Base-by-base conservation (phyloP, 2,329 filamentous ascomycete genomes). In the Fusarium sp. region DNA sequence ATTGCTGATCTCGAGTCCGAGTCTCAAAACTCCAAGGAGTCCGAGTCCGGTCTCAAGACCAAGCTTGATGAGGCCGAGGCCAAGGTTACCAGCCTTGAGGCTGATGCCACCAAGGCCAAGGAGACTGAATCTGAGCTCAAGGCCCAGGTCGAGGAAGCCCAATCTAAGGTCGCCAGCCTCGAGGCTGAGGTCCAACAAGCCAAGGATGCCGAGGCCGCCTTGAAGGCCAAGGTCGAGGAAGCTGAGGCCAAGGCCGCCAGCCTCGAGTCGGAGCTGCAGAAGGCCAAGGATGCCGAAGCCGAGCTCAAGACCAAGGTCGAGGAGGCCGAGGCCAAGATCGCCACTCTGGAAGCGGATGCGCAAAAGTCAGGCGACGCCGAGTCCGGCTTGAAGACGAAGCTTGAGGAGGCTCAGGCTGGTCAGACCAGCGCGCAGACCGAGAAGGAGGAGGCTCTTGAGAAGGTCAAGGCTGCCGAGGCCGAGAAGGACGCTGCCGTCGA, bases 11-110 rank as follows among this genome's bases (percentile, higher is more conserved):
- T 67, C 57, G 69, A 79, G 65, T 67, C 74, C 42, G 64, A 62
- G 33, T 65, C 67, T 11, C 53, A 73, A 53, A 70, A 61, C 57
- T 69, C 70, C 44, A 67, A 76, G 66, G 74, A 74, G 40, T 70
- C 72, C 14, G 74, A 72, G 59, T 61, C 75, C 38, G 58, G 63
- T 17, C 62, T 76, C 22, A 73, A 73, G 58, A 42, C 76, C 42
- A 77, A 78, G 73, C 64, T 66, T 17, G 64, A 75, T 40, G 69
- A 74, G 35, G 57, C 69, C 49, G 61, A 75, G 60, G 58, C 67
- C 27, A 67, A 64, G 63, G 64, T 66, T n/a, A 38, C 66, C 12
- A 65, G 44, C 35, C 65, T 62, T 11, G 69, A 72, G 61, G 33
- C 66, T 11, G 73, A 75, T 27, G 67, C 72, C 29, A 53, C 56